Evolutionary conservation across 305 asterid genomes (phyloP), one percentile per base, ranked within the genome.

Genomic region (Fraxinus platypoda): DNA sequence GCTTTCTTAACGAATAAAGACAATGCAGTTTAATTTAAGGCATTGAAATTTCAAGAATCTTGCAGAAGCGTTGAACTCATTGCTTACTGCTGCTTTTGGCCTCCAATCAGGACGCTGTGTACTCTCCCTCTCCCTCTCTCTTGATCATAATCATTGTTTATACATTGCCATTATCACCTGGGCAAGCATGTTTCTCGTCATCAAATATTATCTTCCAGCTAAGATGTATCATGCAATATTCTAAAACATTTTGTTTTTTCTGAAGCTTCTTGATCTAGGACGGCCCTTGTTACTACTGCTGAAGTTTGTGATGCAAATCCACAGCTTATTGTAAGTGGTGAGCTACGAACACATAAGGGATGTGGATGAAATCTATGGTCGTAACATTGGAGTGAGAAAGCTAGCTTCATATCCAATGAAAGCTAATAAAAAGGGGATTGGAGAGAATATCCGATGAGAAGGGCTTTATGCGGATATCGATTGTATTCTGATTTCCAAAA

Each of bases 211-310:
- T 21, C 71, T 62, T 23, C 71, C 28, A 23, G 31, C 70, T 59
- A 21, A 59, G 71, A 59, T 59, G 35, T 66, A 25, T 28, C 34
- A 26, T 26, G 35, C 35, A 66, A 66, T 25, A 66, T 66, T 66
- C 19, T 66, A 66, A 66, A 9, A 26, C n/a, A 1, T 26, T 73
- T 59, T 59, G 13, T 8, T 59, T 23, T 23, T 66, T 15, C 81
- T 82, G 86, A 34, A 74, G 81, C 82, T 66, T 23, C 54, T 81
- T 77, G 23, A 59, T 64, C 17, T 33, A 78, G 74, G 66, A 88
- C 86, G 89, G 91, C 89, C 46, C 76, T 84, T 70, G 87, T 88
- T 79, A 86, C 89, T 31, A 86, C 89, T 62, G 89, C 91, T 64
- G 91, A 88, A 76, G 89, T 86, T 73, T 88, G 88, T 38, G 91